These are phyloP conservation scores for Juglanconis oblonga DNA, from an alignment of 2,329 filamentous ascomycete species.

Conservation along the genomic window DNA sequence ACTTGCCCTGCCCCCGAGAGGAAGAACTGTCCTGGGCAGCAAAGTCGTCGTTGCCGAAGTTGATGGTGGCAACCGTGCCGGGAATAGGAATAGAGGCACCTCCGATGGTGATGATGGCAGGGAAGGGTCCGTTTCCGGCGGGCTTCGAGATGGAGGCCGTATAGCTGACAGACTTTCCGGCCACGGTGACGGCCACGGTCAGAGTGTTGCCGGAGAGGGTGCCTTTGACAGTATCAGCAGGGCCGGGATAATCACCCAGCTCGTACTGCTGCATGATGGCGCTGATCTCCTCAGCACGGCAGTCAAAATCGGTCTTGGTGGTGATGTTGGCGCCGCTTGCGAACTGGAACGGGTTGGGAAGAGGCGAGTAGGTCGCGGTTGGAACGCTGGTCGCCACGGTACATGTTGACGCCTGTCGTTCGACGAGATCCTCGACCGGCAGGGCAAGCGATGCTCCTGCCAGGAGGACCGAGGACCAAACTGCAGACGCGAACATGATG, in stretches of 20 bases:
- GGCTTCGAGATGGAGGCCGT: slow-evolving; percentile 40
- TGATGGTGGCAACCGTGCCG: slow-evolving; percentile 52
- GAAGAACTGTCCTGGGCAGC: slow-evolving; percentile 43
- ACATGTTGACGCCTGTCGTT: slow-evolving; percentile 34
- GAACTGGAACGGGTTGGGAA: slow-evolving; percentile 48
- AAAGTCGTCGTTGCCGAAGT: slow-evolving; percentile 57
- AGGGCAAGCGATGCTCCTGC: slow-evolving; percentile 34
- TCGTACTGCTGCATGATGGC: slow-evolving; percentile 49
- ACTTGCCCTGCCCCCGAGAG: slow-evolving; percentile 55
- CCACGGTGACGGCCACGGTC: slow-evolving; percentile 42
- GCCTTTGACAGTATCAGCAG: slow-evolving; percentile 44
- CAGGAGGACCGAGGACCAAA: slow-evolving; percentile 16
- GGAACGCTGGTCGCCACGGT: slow-evolving; percentile 32
- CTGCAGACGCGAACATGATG: not conserved
- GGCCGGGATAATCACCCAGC: slow-evolving; percentile 44
- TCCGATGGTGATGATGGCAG: slow-evolving; percentile 57
- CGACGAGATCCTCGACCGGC: slow-evolving; percentile 30
- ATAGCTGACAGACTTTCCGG: slow-evolving; percentile 44
- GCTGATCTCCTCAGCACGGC: slow-evolving; percentile 46
- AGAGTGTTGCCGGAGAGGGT: slow-evolving; percentile 40
- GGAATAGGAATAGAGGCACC: slow-evolving; percentile 54
- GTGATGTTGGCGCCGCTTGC: slow-evolving; percentile 40
- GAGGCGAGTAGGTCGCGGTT: slow-evolving; percentile 34
- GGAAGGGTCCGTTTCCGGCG: slow-evolving; percentile 45
- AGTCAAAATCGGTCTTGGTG: slow-evolving; percentile 44